Base-by-base conservation (phyloP, 257 asterid genomes). In the Gentiana macrophylla region DNA sequence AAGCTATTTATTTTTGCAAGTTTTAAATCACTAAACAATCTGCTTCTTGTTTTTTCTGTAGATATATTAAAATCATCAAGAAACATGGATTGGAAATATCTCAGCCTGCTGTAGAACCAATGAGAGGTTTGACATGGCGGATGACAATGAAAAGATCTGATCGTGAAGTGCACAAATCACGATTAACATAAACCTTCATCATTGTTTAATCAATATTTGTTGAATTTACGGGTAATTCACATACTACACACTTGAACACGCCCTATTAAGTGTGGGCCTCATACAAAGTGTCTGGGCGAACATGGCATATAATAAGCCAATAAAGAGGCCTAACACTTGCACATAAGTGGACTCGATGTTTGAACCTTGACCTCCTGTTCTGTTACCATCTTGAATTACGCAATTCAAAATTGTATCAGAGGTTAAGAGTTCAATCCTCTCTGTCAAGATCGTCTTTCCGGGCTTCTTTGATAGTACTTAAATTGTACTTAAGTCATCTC, bases 21-120 rank as follows among this genome's bases (percentile, higher is more conserved):
- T 3, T 6, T 24, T 24, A 24, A 24, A 35, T 32, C 32, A 49
- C 49, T 24, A 10, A 46, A 11, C 24, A 24, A n/a, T 57, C 8
- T 5, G 34, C 12, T 8, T 24, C 4, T 32, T 50, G 15, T 36
- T 32, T 37, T 32, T 37, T 32, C 37, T 53, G 72, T 72, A 88
- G 95, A 65, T 88, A 79, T 43, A 73, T 85, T 66, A 77, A 76
- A 69, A 67, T 84, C 64, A 94, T 84, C 72, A 82, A 47, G 71
- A 84, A 84, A 75, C 94, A 84, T 44, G 83, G 81, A 3, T 62
- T 89, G 56, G 94, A 83, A 3, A 81, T 89, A 67, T 89, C 97
- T 7, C 97, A 89, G 72, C 97, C 97, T 3, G 97, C 88, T 66
- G 76, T 85, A 72, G 83, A 80, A 47, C 81, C 85, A 37, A 84